phyloP scores from a whole-genome alignment of 2,329 filamentous ascomycete genomes.

The Chlorencoelia australis region DNA sequence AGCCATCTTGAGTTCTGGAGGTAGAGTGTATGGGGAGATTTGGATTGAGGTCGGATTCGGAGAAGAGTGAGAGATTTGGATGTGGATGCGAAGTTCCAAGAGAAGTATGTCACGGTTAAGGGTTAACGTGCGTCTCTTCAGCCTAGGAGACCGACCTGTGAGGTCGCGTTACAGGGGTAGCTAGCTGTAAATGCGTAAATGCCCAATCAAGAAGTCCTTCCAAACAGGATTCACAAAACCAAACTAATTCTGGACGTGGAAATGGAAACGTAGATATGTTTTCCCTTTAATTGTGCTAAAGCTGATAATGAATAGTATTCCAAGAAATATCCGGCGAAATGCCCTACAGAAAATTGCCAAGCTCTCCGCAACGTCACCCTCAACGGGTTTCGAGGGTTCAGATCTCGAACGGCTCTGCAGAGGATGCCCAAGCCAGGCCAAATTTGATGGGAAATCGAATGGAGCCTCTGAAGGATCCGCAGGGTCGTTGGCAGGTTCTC shows the following conservation, averaged over 20 bases:
- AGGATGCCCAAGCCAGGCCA: slow-evolving; percentile 41
- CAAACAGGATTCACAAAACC: too few species aligned
- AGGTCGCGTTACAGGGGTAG: slow-evolving; percentile 22
- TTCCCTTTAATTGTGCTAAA: slow-evolving; percentile 12
- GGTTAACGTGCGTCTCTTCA: slow-evolving; percentile 21
- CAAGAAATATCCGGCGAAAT: slow-evolving; percentile 48
- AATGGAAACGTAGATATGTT: background rate
- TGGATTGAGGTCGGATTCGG: slow-evolving; percentile 2
- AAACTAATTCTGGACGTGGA: slow-evolving; percentile 17
- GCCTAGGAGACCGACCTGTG: slow-evolving; percentile 18
- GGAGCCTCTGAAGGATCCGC: slow-evolving; percentile 34
- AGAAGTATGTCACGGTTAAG: too few species aligned
- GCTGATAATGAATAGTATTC: slow-evolving; percentile 26
- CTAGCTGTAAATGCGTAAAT: too few species aligned
- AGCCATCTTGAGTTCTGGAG: slow-evolving; percentile 37
- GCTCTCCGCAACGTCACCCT: slow-evolving; percentile 46
- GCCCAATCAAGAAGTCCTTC: too few species aligned
- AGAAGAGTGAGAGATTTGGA: slow-evolving; percentile 5
- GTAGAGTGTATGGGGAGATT: slow-evolving; percentile 1
- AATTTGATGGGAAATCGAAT: slow-evolving; percentile 36
- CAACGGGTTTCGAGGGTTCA: slow-evolving; percentile 47
- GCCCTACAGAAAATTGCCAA: slow-evolving; percentile 57
- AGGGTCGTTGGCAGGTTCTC: slow-evolving; percentile 40
- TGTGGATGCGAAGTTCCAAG: slow-evolving; percentile 1
- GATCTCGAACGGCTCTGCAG: slow-evolving; percentile 53